Evolutionary conservation across 2,329 filamentous ascomycete species (phyloP).

Genomic region (Colletotrichum kahawae): DNA sequence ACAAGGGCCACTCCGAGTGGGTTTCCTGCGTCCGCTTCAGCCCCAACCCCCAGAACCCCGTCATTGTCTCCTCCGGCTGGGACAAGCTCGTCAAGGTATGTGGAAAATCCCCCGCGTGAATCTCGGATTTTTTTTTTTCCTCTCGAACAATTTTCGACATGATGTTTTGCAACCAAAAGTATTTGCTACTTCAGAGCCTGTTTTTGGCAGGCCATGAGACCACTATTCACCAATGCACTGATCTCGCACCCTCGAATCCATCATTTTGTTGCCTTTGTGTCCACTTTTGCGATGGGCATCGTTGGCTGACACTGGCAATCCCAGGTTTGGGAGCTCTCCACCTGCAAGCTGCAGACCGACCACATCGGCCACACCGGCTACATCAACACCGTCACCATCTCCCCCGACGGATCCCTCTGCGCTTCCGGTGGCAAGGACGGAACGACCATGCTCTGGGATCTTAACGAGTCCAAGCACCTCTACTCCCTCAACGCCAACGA

Average conservation of each 20-base stretch:
- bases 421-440: constrained; percentile 99
- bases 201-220: constrained; percentile 88
- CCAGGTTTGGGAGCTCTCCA: constrained; percentile 98
- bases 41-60: constrained; percentile 99
- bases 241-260: constrained; percentile 46
- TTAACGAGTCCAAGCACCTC: constrained; percentile 99
- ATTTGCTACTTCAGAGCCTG: constrained; percentile 99
- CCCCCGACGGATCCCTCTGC: constrained; percentile 97
- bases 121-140: background rate
- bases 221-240: constrained; percentile 90
- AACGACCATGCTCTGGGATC: constrained; percentile 99
- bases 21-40: constrained; percentile 99
- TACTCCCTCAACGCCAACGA: constrained; percentile 99
- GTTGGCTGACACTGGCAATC: constrained; percentile 28
- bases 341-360: constrained; percentile 99
- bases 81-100: constrained; percentile 99
- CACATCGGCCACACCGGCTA: constrained; percentile 99
- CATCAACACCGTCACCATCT: constrained; percentile 99
- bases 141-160: constrained; percentile 56
- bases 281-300: constrained; percentile 1
- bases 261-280: background rate
- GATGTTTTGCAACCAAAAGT: constrained; percentile 93
- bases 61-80: constrained; percentile 98
- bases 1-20: constrained; percentile 99
- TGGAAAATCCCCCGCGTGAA: constrained; percentile 30